Conservation (phyloP, 495 filamentous ascomycete species). For the Penicillium roqueforti region DNA sequence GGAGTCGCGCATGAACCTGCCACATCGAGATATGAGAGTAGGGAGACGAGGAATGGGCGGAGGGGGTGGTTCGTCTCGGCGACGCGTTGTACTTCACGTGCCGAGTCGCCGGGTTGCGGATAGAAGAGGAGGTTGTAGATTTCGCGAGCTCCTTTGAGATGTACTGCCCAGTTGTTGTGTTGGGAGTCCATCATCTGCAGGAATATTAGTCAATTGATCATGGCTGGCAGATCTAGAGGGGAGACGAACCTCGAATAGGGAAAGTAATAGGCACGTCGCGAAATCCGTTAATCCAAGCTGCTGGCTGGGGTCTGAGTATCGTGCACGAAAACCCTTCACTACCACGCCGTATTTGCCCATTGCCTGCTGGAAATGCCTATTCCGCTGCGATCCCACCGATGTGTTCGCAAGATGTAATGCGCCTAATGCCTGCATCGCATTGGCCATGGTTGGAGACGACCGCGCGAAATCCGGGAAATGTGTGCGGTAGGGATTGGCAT, state of each 20-base stretch:
- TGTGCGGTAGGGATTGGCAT: slow-evolving; percentile 36
- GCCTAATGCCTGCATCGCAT: slow-evolving; percentile 43
- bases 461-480: slow-evolving; percentile 37
- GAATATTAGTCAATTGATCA: slow-evolving; percentile 2
- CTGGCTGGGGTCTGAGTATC: slow-evolving; percentile 27
- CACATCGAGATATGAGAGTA: slow-evolving; percentile 41
- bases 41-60: slow-evolving; percentile 36
- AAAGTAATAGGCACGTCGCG: slow-evolving; percentile 39
- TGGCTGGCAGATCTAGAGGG: not conserved
- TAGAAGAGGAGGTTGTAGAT: slow-evolving; percentile 40
- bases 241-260: slow-evolving; percentile 37
- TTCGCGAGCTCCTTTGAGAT: slow-evolving; percentile 40
- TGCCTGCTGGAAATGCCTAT: slow-evolving; percentile 38
- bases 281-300: slow-evolving; percentile 34
- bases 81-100: slow-evolving; percentile 30
- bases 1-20: slow-evolving; percentile 40
- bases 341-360: slow-evolving; percentile 41
- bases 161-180: slow-evolving; percentile 39
- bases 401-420: slow-evolving; percentile 44
- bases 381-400: slow-evolving; percentile 30
- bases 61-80: slow-evolving; percentile 38
- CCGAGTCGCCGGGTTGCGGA: slow-evolving; percentile 23
- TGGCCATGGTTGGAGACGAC: slow-evolving; percentile 37
- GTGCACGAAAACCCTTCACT: slow-evolving; percentile 33
- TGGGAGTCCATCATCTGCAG: slow-evolving; percentile 45